Evolutionary conservation across 345 rosid species (phyloP).

Genomic region (Punica granatum): DNA sequence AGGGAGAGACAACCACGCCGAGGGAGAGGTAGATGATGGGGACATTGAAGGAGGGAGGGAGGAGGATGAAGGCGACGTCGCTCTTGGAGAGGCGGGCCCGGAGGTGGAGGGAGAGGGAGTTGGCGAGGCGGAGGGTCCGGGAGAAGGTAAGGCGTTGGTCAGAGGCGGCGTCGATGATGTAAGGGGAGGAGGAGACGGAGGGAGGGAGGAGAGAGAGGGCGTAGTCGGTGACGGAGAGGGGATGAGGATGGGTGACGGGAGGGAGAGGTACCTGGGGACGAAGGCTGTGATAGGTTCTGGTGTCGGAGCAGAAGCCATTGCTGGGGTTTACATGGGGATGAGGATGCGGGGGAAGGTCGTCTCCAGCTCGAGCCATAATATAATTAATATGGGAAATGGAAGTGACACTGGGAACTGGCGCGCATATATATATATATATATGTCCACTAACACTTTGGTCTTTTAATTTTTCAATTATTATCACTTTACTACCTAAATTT

Average conservation of each 20-base stretch:
- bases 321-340: slow-evolving; percentile 11
- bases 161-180: slow-evolving; percentile 14
- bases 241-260: background rate
- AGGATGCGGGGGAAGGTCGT: background rate
- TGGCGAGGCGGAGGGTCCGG: slow-evolving; percentile 7
- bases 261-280: slow-evolving; percentile 22
- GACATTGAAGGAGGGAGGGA: slow-evolving; percentile 21
- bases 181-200: background rate
- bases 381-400: too few species aligned
- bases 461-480: too few species aligned
- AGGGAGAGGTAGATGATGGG: slow-evolving; percentile 29
- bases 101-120: slow-evolving; percentile 13
- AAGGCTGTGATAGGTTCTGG: slow-evolving; percentile 26
- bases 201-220: slow-evolving; percentile 15
- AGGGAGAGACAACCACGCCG: slow-evolving; percentile 26
- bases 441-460: too few species aligned
- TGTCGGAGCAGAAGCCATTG: slow-evolving; percentile 22
- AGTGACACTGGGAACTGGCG: too few species aligned
- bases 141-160: slow-evolving; percentile 11
- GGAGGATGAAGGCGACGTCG: slow-evolving; percentile 26
- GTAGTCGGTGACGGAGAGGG: slow-evolving; percentile 21
- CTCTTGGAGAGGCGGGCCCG: slow-evolving; percentile 13
- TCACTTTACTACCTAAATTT: too few species aligned
- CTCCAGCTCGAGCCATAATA: too few species aligned
- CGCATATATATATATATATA: too few species aligned